These are phyloP conservation scores for Baorangia bicolor DNA, from an alignment of 768 basidiomycete genomes.

Conservation along the genomic window DNA sequence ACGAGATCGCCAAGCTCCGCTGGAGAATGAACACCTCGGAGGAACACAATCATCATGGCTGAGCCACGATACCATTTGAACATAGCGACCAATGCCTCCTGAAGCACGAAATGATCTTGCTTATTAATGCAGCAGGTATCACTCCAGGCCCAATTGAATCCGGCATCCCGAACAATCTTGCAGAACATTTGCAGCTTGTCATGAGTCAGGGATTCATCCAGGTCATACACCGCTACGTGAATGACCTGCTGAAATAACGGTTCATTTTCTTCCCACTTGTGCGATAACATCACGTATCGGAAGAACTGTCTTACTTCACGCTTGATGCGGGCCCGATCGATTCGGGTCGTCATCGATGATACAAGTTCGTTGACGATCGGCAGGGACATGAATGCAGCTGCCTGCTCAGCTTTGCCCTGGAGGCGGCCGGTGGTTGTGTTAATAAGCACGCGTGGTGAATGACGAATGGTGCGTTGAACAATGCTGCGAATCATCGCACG, in stretches of 20 bases:
- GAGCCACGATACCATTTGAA: conserved; percentile 5
- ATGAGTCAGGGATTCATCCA: background rate
- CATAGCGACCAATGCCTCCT: conserved; percentile 1
- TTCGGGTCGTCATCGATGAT: background rate
- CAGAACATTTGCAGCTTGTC: conserved; percentile 7
- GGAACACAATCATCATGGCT: background rate
- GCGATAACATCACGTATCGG: conserved; percentile 6
- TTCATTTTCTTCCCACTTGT: conserved; percentile 5
- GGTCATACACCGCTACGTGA: background rate
- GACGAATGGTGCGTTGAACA: background rate
- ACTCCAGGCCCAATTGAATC: conserved; percentile 9
- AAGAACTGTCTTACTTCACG: conserved; percentile 1
- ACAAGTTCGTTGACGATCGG: background rate
- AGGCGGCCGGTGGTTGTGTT: background rate
- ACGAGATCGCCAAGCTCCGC: background rate
- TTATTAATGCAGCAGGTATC: conserved; percentile 14
- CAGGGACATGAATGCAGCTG: background rate
- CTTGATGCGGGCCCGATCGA: background rate
- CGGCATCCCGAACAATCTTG: conserved; percentile 1
- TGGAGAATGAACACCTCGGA: background rate
- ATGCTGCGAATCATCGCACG: background rate
- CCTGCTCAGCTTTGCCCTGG: background rate
- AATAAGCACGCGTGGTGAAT: background rate
- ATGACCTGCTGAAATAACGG: background rate
- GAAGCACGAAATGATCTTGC: background rate